Percentiles rank a stretch among this genome's conserved stretches.
These are phyloP conservation scores for Corylus americana DNA, from an alignment of 306 rosid genomes.

Conservation along the genomic window DNA sequence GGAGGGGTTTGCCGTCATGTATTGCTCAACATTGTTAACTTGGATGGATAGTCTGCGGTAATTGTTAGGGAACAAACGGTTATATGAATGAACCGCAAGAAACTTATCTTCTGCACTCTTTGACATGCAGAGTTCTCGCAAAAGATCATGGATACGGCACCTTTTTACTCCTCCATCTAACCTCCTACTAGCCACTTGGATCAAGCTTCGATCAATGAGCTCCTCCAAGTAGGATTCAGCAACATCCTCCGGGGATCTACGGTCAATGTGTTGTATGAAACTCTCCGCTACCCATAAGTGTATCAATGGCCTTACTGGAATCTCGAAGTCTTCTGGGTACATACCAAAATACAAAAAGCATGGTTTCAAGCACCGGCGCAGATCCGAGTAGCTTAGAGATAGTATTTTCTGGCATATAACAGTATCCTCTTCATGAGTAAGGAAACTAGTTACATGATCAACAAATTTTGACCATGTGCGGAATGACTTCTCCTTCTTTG, in stretches of 20 bases:
- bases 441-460: slow-evolving; percentile 25
- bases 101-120: background rate
- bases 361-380: background rate
- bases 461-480: slow-evolving; percentile 16
- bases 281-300: background rate
- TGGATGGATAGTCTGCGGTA: background rate
- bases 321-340: background rate
- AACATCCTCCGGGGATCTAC: background rate
- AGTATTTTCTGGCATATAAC: background rate
- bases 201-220: background rate
- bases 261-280: background rate
- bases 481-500: background rate
- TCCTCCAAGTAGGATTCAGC: background rate
- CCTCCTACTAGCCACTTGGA: background rate
- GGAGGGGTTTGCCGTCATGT: too few species aligned
- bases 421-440: background rate
- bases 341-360: background rate
- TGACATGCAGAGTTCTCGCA: background rate
- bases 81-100: background rate
- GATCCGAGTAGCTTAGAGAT: background rate
- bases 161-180: background rate
- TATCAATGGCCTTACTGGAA: background rate
- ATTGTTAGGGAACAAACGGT: background rate
- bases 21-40: too few species aligned
- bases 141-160: slow-evolving; percentile 4